Evolutionary conservation across 2,329 filamentous ascomycete species (phyloP), one percentile per base, ranked within the genome.

Genomic region (Exophiala sideris): DNA sequence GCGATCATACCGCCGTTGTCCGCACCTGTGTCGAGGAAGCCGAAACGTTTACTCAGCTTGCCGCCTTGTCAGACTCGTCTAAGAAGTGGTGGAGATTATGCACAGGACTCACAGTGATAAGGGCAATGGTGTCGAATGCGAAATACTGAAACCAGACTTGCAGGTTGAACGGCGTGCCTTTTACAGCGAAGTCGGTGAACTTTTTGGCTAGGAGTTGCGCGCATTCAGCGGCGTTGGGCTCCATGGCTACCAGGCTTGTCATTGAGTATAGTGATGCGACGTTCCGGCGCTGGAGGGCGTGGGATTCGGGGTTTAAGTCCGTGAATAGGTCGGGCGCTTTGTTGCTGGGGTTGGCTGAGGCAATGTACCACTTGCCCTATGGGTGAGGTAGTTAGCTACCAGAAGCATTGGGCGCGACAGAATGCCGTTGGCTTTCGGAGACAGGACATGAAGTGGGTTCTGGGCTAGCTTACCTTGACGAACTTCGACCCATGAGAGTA

Each of bases 401-500:
- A 18, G 16, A 18, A 18, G 2, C 16, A 18, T 18, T 18, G 2
- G 16, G 16, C 3, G 16, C 2, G 16, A 18, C 16, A 18, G 16
- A 18, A 18, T 18, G 2, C 2, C 16, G 16, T 18, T 18, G 16
- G 16, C 16, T 18, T 18, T 18, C 16, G 16, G 16, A 18, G 16
- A 18, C 16, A 18, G 16, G 16, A 18, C 16, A 18, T 18, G 16
- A 18, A 18, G 16, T 18, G 16, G 16, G 16, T 18, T 18, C 16
- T 18, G 16, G 41, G 12, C 14, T n/a, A 12, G 58, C 68, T 40
- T 68, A 87, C 87, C 81, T 94, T 94, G 46, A 81, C 73, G 62
- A 90, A 87, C 0, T 87, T 87, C 69, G 91, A 91, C 67, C 91
- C 91, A 36, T 91, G 71, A 0, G 88, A 88, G 67, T 94, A 95